Evolutionary conservation across 345 rosid genomes (phyloP).

Genomic region (Populus pruinosa): DNA sequence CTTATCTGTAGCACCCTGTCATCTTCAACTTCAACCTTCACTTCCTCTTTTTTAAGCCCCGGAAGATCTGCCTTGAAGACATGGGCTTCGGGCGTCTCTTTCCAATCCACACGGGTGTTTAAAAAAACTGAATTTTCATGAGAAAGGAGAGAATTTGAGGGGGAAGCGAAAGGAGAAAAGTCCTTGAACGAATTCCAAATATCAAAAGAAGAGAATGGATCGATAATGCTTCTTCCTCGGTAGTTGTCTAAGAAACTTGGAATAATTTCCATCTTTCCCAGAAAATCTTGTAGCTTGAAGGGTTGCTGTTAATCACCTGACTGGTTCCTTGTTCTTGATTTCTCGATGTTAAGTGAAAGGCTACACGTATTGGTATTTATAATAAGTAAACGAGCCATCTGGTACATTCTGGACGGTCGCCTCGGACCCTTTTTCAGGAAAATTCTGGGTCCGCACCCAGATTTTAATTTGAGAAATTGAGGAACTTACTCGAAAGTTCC

Average conservation of each 20-base stretch:
- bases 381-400: too few species aligned
- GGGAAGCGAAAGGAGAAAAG: background rate
- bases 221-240: background rate
- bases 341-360: rapidly evolving
- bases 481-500: too few species aligned
- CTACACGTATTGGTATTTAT: too few species aligned
- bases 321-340: background rate
- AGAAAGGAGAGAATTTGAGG: background rate
- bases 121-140: background rate
- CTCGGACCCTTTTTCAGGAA: too few species aligned
- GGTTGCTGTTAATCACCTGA: background rate
- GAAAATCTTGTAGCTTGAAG: background rate
- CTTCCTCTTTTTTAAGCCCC: slow-evolving; percentile 11
- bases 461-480: too few species aligned
- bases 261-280: slow-evolving; percentile 1
- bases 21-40: slow-evolving; percentile 13
- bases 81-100: slow-evolving; percentile 16
- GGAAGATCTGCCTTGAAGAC: slow-evolving; percentile 18
- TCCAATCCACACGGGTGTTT: slow-evolving; percentile 10
- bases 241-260: background rate
- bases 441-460: too few species aligned
- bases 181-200: slow-evolving; percentile 5
- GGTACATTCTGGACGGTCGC: too few species aligned
- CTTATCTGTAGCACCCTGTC: slow-evolving; percentile 18
- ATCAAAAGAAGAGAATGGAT: slow-evolving; percentile 6